Conservation (phyloP, 495 filamentous ascomycete species). For the Beverwykella pulmonaria region DNA sequence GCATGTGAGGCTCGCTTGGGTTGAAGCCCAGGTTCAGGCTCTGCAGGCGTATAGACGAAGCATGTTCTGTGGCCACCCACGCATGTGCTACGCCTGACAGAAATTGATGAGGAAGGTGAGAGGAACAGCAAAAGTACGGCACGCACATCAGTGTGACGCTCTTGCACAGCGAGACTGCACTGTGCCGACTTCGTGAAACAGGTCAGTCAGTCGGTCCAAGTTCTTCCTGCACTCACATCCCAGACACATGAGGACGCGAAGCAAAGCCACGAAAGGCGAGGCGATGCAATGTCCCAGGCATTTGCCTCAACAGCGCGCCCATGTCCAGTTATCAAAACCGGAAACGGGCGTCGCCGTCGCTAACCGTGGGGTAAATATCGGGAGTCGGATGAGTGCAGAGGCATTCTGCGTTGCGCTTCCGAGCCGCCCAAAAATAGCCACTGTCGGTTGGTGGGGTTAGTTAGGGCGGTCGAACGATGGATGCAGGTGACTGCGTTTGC, state of each 20-base stretch:
- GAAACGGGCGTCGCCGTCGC: neutral
- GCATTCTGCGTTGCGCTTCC: neutral
- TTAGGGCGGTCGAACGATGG: too few relatives aligned
- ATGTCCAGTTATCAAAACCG: neutral
- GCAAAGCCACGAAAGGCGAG: too few relatives aligned
- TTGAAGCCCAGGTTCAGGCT: neutral
- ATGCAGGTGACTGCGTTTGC: neutral
- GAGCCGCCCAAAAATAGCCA: conserved; percentile 7
- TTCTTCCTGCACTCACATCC: neutral
- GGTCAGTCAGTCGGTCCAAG: neutral
- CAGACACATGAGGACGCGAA: neutral
- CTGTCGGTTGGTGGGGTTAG: neutral
- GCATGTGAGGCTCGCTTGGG: neutral
- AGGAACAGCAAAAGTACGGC: neutral
- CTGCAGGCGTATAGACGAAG: too few relatives aligned
- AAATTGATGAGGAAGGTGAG: neutral
- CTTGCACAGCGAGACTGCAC: neutral
- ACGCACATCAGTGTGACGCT: neutral
- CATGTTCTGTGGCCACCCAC: too few relatives aligned
- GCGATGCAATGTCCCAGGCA: too few relatives aligned
- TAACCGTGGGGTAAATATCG: neutral
- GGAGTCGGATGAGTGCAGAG: neutral
- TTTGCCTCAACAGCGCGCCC: too few relatives aligned
- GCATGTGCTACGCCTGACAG: neutral
- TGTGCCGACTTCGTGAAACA: neutral